phyloP scores from a whole-genome alignment of 2,329 filamentous ascomycete genomes.

The Epichloe glyceriae region DNA sequence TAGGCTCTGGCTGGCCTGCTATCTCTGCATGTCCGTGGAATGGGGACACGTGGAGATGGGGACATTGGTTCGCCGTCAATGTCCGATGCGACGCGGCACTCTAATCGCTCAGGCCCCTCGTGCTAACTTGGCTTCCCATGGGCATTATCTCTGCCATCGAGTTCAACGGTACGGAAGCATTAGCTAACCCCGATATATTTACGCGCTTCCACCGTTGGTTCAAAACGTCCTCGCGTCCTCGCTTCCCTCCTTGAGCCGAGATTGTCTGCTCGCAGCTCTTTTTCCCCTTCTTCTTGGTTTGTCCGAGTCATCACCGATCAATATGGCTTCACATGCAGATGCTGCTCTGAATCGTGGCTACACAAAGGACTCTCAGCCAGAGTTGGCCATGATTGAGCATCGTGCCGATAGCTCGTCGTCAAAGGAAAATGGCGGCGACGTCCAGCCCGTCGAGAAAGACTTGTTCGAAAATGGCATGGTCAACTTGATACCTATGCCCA shows the following conservation, averaged over 20 bases:
- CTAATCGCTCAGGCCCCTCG: neutral
- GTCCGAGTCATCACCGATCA: neutral
- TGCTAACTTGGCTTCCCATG: neutral
- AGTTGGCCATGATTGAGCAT: neutral
- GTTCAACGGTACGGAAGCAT: too few species aligned
- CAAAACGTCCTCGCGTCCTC: too few species aligned
- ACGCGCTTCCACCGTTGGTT: too few species aligned
- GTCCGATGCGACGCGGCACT: neutral
- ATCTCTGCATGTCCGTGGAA: too few species aligned
- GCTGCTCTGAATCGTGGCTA: too few species aligned
- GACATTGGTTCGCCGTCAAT: too few species aligned
- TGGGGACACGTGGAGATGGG: too few species aligned
- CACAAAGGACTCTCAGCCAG: neutral
- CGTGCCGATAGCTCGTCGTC: neutral
- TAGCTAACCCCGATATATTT: too few species aligned
- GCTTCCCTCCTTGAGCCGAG: too few species aligned
- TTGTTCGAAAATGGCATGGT: constrained; percentile 1
- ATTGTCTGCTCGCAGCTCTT: too few species aligned
- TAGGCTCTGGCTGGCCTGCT: too few species aligned
- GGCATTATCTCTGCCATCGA: neutral
- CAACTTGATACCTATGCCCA: constrained; percentile 3
- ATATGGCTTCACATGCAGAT: neutral
- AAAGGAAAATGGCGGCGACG: neutral
- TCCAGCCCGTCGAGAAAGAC: neutral
- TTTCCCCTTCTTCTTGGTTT: too few species aligned